phyloP scores from a whole-genome alignment of 352 stramenopile genomes.

The Globisporangium emineosum region DNA sequence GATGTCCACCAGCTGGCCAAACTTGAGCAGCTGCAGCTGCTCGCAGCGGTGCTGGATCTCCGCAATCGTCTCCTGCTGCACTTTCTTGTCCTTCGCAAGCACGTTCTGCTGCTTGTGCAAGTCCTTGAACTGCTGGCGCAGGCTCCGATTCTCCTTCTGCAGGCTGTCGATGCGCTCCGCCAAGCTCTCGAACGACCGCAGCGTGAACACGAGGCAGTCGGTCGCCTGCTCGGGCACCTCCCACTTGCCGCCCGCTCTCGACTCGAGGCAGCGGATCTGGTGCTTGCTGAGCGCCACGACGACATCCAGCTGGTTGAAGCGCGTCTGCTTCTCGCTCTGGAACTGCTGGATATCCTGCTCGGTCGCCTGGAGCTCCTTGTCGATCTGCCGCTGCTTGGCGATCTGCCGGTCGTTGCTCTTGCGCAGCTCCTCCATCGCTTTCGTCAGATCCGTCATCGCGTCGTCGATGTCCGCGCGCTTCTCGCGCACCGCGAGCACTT shows the following conservation, averaged over 20 bases:
- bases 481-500: constrained; percentile 89
- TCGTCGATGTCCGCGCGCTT: constrained; percentile 91
- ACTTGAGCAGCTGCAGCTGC: constrained; percentile 83
- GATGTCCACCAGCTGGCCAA: constrained; percentile 79
- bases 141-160: constrained; percentile 76
- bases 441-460: constrained; percentile 77
- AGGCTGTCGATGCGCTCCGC: constrained; percentile 76
- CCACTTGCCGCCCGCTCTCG: constrained; percentile 22
- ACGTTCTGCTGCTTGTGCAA: constrained; percentile 86
- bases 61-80: constrained; percentile 66
- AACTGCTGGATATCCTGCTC: constrained; percentile 89
- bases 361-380: constrained; percentile 89
- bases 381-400: constrained; percentile 85
- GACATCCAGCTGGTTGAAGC: constrained; percentile 89
- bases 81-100: constrained; percentile 76
- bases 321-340: constrained; percentile 92
- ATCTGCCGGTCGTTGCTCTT: constrained; percentile 82
- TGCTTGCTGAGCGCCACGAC: constrained; percentile 69
- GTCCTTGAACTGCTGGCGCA: constrained; percentile 87
- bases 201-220: constrained; percentile 72
- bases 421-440: constrained; percentile 87
- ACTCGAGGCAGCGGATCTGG: constrained; percentile 69
- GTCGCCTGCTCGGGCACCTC: constrained; percentile 46
- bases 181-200: constrained; percentile 55
- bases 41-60: constrained; percentile 63